Conservation (phyloP, 2,329 filamentous ascomycete species). For the Trichophyton rubrum region DNA sequence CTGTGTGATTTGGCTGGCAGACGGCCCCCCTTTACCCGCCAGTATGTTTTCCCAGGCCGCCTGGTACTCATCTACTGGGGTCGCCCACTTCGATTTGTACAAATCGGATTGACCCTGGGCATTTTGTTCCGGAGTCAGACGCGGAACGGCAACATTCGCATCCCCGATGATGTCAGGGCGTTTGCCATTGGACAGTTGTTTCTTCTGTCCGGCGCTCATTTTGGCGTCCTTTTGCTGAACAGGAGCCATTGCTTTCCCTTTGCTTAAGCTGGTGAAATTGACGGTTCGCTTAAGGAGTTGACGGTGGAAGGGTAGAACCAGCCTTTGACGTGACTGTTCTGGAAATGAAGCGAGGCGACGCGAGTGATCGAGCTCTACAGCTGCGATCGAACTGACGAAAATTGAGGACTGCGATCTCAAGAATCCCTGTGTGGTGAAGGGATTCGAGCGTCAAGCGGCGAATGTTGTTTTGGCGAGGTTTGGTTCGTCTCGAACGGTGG, state of each 20-base stretch:
- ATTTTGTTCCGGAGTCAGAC: slow-evolving; percentile 4
- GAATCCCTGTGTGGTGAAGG: background rate
- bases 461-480: slow-evolving; percentile 1
- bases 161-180: slow-evolving; percentile 3
- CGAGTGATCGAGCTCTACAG: background rate
- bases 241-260: background rate
- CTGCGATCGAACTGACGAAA: background rate
- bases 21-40: background rate
- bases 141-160: background rate
- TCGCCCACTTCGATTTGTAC: background rate
- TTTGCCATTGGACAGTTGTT: background rate
- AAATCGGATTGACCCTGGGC: background rate
- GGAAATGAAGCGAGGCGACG: background rate
- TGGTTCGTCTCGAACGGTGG: background rate
- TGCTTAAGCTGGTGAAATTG: background rate
- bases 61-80: background rate
- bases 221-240: background rate
- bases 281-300: background rate
- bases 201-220: background rate
- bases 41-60: background rate
- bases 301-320: background rate
- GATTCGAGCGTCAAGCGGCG: background rate
- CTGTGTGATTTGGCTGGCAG: background rate
- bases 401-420: background rate
- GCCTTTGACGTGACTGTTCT: slow-evolving; percentile 4